Evolutionary conservation across 2,329 filamentous ascomycete genomes (phyloP).

Genomic region (Metarhizium rileyi): DNA sequence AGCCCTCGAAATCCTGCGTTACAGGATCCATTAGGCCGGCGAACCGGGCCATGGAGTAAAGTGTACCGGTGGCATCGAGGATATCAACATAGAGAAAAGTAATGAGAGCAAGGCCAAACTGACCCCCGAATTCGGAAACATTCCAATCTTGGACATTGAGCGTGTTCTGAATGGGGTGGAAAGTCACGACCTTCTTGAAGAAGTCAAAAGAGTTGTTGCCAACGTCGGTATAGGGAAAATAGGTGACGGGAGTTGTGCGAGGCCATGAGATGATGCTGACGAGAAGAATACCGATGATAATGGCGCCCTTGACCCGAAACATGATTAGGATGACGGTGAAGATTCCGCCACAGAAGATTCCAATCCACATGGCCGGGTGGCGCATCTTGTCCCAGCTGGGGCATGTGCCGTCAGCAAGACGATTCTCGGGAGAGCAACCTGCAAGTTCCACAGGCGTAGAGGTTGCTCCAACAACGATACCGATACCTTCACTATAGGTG

Average conservation of each 20-base stretch:
- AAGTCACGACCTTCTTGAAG: constrained; percentile 79
- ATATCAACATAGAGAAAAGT: constrained; percentile 90
- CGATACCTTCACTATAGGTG: constrained; percentile 76
- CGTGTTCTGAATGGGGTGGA: constrained; percentile 64
- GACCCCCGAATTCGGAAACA: constrained; percentile 55
- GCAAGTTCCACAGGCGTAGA: constrained; percentile 65
- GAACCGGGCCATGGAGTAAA: constrained; percentile 86
- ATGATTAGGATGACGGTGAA: constrained; percentile 73
- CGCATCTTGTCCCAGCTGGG: constrained; percentile 63
- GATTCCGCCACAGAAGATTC: constrained; percentile 77
- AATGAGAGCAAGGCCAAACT: constrained; percentile 76
- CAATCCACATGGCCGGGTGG: constrained; percentile 75
- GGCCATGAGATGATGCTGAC: constrained; percentile 89
- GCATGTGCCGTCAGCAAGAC: constrained; percentile 45
- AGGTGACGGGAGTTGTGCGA: constrained; percentile 63
- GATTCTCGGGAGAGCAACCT: constrained; percentile 48
- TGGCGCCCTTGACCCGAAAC: constrained; percentile 78
- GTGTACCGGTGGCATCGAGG: constrained; percentile 73
- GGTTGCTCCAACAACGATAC: constrained; percentile 59
- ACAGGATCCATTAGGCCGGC: constrained; percentile 69
- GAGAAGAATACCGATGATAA: constrained; percentile 73
- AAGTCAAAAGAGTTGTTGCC: constrained; percentile 70
- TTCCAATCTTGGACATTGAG: constrained; percentile 68
- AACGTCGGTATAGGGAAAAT: constrained; percentile 63
- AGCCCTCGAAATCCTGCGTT: constrained; percentile 82